Evolutionary conservation across 352 stramenopile species (phyloP), one percentile per base, ranked within the genome.

Genomic region (Phytophthora ramorum): DNA sequence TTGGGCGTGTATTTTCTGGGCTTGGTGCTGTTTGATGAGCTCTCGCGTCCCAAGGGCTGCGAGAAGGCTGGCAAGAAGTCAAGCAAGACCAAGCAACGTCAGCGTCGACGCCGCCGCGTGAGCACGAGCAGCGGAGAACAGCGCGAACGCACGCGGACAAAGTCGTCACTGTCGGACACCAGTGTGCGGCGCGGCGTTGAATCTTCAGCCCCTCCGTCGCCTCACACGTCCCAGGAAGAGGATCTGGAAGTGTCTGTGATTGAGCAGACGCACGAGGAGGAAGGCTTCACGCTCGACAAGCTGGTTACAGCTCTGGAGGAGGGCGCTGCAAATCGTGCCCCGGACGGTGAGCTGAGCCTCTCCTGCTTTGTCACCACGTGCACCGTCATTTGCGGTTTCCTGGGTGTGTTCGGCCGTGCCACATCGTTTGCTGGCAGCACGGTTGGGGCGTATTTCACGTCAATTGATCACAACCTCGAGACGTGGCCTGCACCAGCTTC

Each of bases 381-480:
- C 55, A 83, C 81, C 38, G 66, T 81, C 48, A 90, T 91, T 44
- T 92, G 85, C 38, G 74, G 69, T 26, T 91, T 95, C 55, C 69
- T 93, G n/a, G 65, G 79, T 22, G 82, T 90, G 14, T 95, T 95
- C 63, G 87, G 87, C 3, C 85, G 85, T 49, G 87, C 87, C 17
- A 95, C 87, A 17, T 87, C 87, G 17, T 95, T 95, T 55, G 87
- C 87, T 9, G 87, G 76, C 6, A 92, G 81, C 30, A 92, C 87
- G 0, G 87, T 95, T 7, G 78, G 70, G 14, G 85, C 76, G 1
- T 95, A 95, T 64, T 83, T 95, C 26, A 80, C 66, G 24, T 83
- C 85, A 7, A 92, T 95, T 52, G 65, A 83, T 19, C 73, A 72
- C 20, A 93, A 93, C 50, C 48, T 90, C n/a, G 74, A 70, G 0